Evolutionary conservation across 805 yeast species (phyloP), one percentile per base, ranked within the genome.

Genomic region (Yueomyces sp.): DNA sequence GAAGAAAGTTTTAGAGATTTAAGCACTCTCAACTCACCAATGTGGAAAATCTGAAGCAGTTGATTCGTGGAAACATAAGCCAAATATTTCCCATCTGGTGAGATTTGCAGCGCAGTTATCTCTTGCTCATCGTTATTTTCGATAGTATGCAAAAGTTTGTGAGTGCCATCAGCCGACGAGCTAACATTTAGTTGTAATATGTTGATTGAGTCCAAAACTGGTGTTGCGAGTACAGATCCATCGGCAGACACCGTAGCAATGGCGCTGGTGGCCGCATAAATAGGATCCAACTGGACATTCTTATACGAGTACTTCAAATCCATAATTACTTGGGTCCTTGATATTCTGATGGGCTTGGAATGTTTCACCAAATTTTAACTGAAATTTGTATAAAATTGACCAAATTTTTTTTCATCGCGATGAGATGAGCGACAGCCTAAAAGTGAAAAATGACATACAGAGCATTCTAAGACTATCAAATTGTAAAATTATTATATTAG

Each of bases 31-130:
- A 62, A 59, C 3, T 52, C 42, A 7, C 57, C 51, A 4, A 66
- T 49, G 38, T 67, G 57, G 47, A 76, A 84, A 1, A 88, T 70
- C 43, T 81, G 74, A 51, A 92, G 69, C 57, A 83, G 85, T 54
- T 86, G 88, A 2, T 95, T 81, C 55, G 87, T 86, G 0, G 95
- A 82, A 9, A 85, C 76, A 26, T 79, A 76, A 2, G 87, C 86
- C 32, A 92, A 59, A 42, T 67, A 71, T 36, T 63, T 54, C 1
- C 85, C 92, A 58, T 87, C 86, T 2, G 94, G 85, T 0, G 96
- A 74, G 3, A 92, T 53, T 42, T 74, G 76, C 38, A 92, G 60
- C 4, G 84, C 78, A 0, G 96, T 85, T 40, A 92, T 69, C 42
- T 72, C 69, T 51, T 81, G 86, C 37, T 86, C 95, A 57, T 90